Conservation (phyloP, 2,329 filamentous ascomycete genomes). For the Mycocentrospora acerina region DNA sequence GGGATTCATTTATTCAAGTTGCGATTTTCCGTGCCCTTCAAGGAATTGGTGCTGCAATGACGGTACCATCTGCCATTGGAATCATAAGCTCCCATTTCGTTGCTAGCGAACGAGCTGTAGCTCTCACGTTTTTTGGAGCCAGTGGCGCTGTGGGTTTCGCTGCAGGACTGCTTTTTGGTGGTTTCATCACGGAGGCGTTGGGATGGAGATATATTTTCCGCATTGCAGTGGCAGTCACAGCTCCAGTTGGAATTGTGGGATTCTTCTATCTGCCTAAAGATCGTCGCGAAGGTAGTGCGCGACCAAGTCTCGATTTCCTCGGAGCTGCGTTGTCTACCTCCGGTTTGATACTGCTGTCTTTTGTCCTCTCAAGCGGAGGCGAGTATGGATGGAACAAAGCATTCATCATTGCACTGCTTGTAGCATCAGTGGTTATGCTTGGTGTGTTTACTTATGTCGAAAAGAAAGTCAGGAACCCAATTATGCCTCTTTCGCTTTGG, state of each 20-base stretch:
- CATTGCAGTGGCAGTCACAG: conserved; percentile 4
- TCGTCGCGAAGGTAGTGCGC: conserved; percentile 6
- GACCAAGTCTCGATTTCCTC: conserved; percentile 7
- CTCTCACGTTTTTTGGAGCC: conserved; percentile 8
- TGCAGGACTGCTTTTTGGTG: conserved; percentile 7
- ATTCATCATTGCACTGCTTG: conserved; percentile 6
- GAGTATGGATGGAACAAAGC: conserved; percentile 9
- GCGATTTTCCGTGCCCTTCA: conserved; percentile 8
- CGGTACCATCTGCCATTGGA: conserved; percentile 6
- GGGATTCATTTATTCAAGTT: conserved; percentile 6
- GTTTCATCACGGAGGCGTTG: conserved; percentile 7
- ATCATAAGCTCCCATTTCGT: conserved; percentile 10
- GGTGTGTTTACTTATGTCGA: conserved; percentile 6
- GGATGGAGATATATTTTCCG: conserved; percentile 10
- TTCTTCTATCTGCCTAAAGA: conserved; percentile 5
- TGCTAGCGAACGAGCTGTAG: conserved; percentile 6
- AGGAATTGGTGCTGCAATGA: conserved; percentile 9
- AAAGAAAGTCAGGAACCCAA: conserved; percentile 7
- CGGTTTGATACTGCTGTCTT: conserved; percentile 5
- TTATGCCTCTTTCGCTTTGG: conserved; percentile 10
- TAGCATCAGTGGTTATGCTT: conserved; percentile 4
- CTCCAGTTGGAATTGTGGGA: conserved; percentile 2
- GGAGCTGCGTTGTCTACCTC: conserved; percentile 5
- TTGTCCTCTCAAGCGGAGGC: conserved; percentile 6
- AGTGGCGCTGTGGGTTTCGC: conserved; percentile 8